A percentile compares a stretch with the other conserved stretches of the same genome.
These are phyloP conservation scores for Botrytis aclada DNA, from an alignment of 2,329 filamentous ascomycete genomes.

Conservation along the genomic window DNA sequence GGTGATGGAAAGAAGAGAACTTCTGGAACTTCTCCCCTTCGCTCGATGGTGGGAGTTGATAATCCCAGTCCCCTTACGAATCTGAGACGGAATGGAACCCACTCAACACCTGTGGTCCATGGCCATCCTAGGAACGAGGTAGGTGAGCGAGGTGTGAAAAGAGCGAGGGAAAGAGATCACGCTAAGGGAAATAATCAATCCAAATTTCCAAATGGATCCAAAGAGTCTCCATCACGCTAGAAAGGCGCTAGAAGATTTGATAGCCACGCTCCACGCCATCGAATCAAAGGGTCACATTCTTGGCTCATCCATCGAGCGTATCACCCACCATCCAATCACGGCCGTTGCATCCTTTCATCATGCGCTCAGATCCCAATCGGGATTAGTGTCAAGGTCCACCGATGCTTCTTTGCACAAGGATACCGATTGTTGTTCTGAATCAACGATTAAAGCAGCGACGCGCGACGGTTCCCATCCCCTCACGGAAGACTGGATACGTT, in stretches of 20 bases:
- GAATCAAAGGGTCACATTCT: neutral
- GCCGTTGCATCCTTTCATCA: neutral
- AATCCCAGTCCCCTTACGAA: neutral
- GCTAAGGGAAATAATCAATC: neutral
- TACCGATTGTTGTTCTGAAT: neutral
- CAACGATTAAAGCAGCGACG: neutral
- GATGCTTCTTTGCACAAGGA: neutral
- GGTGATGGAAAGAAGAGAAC: neutral
- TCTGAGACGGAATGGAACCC: slow-evolving; percentile 1
- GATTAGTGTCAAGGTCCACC: neutral
- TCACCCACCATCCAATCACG: neutral
- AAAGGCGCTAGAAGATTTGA: slow-evolving; percentile 13
- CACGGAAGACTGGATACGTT: neutral
- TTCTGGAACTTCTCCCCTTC: neutral
- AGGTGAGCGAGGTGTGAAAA: neutral
- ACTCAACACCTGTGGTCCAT: neutral
- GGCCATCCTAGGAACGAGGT: too few species aligned
- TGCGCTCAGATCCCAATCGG: neutral
- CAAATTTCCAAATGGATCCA: too few species aligned
- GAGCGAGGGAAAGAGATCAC: neutral
- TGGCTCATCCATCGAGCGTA: neutral
- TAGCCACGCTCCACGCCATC: neutral
- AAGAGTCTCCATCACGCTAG: neutral
- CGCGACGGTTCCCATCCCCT: neutral
- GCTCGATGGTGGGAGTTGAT: neutral